Base-by-base conservation (phyloP, 164 flowering plant genomes). In the Amborella trichopoda region DNA sequence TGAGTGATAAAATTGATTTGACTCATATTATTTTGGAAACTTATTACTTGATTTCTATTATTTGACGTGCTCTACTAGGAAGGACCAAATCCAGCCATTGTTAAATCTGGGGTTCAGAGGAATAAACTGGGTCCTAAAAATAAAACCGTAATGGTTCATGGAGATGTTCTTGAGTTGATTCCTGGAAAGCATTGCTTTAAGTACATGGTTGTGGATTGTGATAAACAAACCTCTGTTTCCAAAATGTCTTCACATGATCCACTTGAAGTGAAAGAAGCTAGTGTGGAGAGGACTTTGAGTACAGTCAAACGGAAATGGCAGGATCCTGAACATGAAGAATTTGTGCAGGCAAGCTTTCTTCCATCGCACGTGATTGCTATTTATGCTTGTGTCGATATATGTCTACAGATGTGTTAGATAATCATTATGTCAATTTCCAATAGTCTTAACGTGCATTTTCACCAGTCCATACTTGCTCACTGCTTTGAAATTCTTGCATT, bases 51-150 rank as follows among this genome's bases (percentile, higher is more conserved):
- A 6, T 37, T 37, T 37, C 4, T 0, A 14, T 13, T 37, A 13
- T 13, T 37, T 13, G 18, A 14, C 18, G 40, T 4, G 18, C 18
- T 37, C 16, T 44, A 48, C 46, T 53, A 87, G 99, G 91, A 82
- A 40, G 95, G 99, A 18, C 47, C 78, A 21, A 93, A 87, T 59
- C 99, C 99, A n/a, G 66, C 82, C 36, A 83, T 82, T 25, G 60
- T 87, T 48, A 66, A 54, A 32, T 69, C 77, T 28, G 68, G 78
- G 16, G 58, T 44, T 25, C 53, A 54, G 21, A 78, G 95, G 51
- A 78, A 43, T 66, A 93, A 76, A 63, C 48, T 93, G 19, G 39
- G 34, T 38, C 62, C 70, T 23, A 48, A 62, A n/a, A 83, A 80
- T 30, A 68, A 55, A 33, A 65, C 26, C 19, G 26, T 28, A 2